Base-by-base conservation (phyloP, 768 basidiomycete genomes). In the Tulasnella sp. region DNA sequence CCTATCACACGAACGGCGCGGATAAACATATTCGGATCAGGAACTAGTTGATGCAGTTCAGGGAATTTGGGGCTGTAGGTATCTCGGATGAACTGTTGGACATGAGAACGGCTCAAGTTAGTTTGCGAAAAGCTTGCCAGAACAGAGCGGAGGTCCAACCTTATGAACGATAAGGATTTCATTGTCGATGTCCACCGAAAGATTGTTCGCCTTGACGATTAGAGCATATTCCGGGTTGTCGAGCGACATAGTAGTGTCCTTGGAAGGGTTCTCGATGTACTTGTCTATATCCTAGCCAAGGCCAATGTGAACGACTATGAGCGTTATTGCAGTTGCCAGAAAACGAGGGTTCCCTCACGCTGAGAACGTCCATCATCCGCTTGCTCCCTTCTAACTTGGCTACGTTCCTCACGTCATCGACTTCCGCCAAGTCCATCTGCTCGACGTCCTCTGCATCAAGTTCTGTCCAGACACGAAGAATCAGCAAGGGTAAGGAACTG, bases 151-250 rank as follows among this genome's bases (percentile, higher is more conserved):
- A 17, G 81, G 1, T 4, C 83, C 78, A 80, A 88, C 95, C 87
- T 99, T 99, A 85, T 99, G 94, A 0, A 99, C 96, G 39, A 99
- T 87, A 42, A 99, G 86, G 74, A 98, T 94, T 83, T 99, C 97
- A 80, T 99, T 99, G 84, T 99, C 97, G 6, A 99, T 91, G 80
- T 99, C 97, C 58, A 99, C 97, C 1, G 96, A 94, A 76, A 99
- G 85, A 83, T 99, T 99, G 85, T 99, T 99, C 34, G 97, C 94
- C 80, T 95, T 91, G 5, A 99, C 97, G 80, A 99, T 99, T 78
- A 99, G 86, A 78, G 91, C 90, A 85, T 99, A 99, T 83, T 99
- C 97, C 0, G 95, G 93, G 81, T 97, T 96, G 78, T 95, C 87
- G 40, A 91, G 85, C 1, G 90, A 86, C 86, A 94, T 93, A 49